Evolutionary conservation across 139 green algal species (phyloP).

Genomic region (Chlorella vulgaris): DNA sequence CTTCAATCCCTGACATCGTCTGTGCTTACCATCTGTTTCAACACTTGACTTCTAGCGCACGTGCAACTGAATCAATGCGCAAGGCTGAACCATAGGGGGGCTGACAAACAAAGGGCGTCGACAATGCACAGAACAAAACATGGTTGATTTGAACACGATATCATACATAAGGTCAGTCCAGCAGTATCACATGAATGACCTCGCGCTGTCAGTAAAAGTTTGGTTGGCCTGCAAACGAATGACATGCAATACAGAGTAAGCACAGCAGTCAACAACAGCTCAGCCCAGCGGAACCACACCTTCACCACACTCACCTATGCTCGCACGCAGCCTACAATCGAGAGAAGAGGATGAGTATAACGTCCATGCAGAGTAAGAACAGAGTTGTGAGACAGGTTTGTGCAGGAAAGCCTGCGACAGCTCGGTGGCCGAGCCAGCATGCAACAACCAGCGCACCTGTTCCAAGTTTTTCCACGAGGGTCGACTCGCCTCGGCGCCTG

Average conservation of each 20-base stretch:
- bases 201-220: conserved; percentile 59
- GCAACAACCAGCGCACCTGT: conserved; percentile 46
- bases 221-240: conserved; percentile 62
- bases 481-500: conserved; percentile 76
- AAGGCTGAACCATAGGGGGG: no score
- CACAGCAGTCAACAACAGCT: not conserved
- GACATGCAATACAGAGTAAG: not conserved
- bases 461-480: conserved; percentile 88
- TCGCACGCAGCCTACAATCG: not conserved
- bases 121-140: no score
- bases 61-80: no score
- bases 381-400: not conserved
- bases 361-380: not conserved
- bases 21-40: no score
- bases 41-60: no score
- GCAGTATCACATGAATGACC: not conserved
- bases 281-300: not conserved
- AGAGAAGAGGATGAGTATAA: not conserved
- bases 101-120: no score
- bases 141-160: not conserved
- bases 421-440: not conserved
- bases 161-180: not conserved
- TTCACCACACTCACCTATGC: not conserved
- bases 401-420: not conserved
- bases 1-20: not conserved